Evolutionary conservation across 2,329 filamentous ascomycete genomes (phyloP).

Genomic region (Diplodia corticola): DNA sequence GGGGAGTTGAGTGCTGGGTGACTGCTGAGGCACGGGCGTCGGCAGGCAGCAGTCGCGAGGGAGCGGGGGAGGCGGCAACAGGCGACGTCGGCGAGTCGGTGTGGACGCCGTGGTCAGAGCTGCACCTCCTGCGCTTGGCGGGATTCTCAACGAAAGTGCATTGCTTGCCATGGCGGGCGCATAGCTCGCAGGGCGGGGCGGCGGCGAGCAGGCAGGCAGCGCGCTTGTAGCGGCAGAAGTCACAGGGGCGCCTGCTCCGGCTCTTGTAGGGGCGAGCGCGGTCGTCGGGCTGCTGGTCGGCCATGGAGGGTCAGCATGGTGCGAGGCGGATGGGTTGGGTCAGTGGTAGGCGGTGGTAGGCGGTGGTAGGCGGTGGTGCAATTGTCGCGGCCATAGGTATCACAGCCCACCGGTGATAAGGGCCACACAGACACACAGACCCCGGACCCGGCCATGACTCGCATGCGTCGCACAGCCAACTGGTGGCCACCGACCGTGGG

Average conservation of each 20-base stretch:
- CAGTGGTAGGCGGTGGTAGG: no score
- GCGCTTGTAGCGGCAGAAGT: slow-evolving; percentile 50
- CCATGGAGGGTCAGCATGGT: slow-evolving; percentile 2
- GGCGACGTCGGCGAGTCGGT: background rate
- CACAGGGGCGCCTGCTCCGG: slow-evolving; percentile 46
- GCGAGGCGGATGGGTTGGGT: background rate
- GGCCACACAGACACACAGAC: background rate
- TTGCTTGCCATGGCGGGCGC: slow-evolving; percentile 44
- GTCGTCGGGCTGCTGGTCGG: slow-evolving; percentile 6
- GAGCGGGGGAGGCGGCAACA: background rate
- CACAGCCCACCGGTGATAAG: background rate
- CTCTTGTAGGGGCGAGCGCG: slow-evolving; percentile 34
- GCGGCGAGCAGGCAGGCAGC: slow-evolving; percentile 48
- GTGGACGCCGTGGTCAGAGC: slow-evolving; percentile 17
- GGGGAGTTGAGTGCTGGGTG: background rate
- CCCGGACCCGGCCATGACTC: background rate
- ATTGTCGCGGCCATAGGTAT: background rate
- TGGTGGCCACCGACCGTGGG: background rate
- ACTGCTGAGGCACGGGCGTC: background rate
- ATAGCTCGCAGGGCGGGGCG: slow-evolving; percentile 47
- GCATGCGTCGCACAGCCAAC: background rate
- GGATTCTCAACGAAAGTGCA: slow-evolving; percentile 49
- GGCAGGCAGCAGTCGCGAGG: background rate
- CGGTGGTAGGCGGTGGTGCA: background rate
- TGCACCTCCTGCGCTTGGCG: slow-evolving; percentile 35